These are phyloP conservation scores for Brassica napus DNA, from an alignment of 345 rosid genomes.

Conservation along the genomic window DNA sequence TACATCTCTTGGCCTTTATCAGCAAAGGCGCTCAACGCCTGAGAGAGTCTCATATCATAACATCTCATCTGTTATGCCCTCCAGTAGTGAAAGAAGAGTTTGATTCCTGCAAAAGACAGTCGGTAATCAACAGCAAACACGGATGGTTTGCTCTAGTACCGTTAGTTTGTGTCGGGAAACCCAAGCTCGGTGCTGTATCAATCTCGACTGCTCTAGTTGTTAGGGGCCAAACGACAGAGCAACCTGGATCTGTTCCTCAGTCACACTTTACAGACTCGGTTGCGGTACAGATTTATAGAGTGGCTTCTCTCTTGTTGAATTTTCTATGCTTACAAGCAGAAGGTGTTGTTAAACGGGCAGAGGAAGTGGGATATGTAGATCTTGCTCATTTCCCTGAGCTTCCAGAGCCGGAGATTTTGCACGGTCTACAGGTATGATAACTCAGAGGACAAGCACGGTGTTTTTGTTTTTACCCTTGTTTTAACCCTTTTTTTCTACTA, in stretches of 20 bases:
- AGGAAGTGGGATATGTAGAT: slow-evolving; percentile 86
- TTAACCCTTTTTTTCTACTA: neutral
- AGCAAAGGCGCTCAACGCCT: slow-evolving; percentile 69
- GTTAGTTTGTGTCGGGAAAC: slow-evolving; percentile 52
- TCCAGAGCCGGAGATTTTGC: slow-evolving; percentile 95
- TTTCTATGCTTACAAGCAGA: slow-evolving; percentile 85
- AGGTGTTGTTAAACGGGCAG: slow-evolving; percentile 81
- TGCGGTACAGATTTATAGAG: slow-evolving; percentile 77
- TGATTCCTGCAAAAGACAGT: slow-evolving; percentile 58
- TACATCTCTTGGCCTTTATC: slow-evolving; percentile 83
- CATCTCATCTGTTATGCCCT: slow-evolving; percentile 57
- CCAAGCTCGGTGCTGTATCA: slow-evolving; percentile 46
- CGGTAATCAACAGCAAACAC: slow-evolving; percentile 59
- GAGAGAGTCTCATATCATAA: slow-evolving; percentile 56
- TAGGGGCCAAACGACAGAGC: slow-evolving; percentile 54
- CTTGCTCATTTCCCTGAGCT: slow-evolving; percentile 92
- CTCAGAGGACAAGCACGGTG: neutral
- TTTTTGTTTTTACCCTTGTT: neutral
- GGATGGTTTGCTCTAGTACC: slow-evolving; percentile 94
- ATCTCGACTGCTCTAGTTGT: slow-evolving; percentile 49
- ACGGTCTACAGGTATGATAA: slow-evolving; percentile 75
- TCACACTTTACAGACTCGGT: slow-evolving; percentile 76
- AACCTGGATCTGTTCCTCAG: slow-evolving; percentile 42
- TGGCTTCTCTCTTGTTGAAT: slow-evolving; percentile 69
- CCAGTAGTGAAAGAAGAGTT: slow-evolving; percentile 67